Evolutionary conservation across 805 yeast species (phyloP).

Genomic region (Grigorovia yakushimaensis): DNA sequence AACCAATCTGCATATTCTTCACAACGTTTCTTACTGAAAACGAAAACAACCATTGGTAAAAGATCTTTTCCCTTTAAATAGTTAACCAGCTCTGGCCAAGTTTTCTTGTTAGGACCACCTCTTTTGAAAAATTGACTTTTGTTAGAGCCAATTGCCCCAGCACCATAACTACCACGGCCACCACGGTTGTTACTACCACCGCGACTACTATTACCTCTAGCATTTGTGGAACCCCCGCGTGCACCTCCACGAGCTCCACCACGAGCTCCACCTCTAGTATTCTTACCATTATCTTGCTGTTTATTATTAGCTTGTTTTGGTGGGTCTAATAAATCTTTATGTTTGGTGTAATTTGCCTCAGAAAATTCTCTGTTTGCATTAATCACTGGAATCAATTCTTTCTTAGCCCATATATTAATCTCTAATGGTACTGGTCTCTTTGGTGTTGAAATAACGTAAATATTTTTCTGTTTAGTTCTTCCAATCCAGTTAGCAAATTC

Average conservation of each 20-base stretch:
- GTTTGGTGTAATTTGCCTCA: constrained; percentile 53
- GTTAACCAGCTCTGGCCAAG: constrained; percentile 69
- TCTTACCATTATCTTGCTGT: constrained; percentile 23
- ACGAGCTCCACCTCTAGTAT: constrained; percentile 24
- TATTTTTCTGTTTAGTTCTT: constrained; percentile 89
- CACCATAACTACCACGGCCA: constrained; percentile 32
- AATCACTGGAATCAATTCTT: constrained; percentile 60
- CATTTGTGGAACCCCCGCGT: constrained; percentile 22
- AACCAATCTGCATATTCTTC: constrained; percentile 85
- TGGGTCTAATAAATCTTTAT: constrained; percentile 41
- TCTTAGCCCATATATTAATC: constrained; percentile 76
- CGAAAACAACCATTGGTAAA: constrained; percentile 89
- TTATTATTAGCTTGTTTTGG: constrained; percentile 21
- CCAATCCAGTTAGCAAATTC: constrained; percentile 99
- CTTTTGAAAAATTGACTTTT: constrained; percentile 33
- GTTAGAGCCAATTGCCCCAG: constrained; percentile 32
- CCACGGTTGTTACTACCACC: constrained; percentile 19
- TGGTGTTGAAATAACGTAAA: constrained; percentile 91
- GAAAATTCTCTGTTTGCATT: constrained; percentile 63
- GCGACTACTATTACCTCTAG: constrained; percentile 10
- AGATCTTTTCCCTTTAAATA: constrained; percentile 55
- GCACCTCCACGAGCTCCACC: constrained; percentile 25
- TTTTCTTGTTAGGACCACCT: constrained; percentile 68
- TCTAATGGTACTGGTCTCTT: constrained; percentile 95
- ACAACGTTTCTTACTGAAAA: constrained; percentile 86